A percentile compares a stretch with the other conserved stretches of the same genome.
Evolutionary conservation across 2,329 filamentous ascomycete species (phyloP).

Genomic region (Chrysoporthe puriensis): DNA sequence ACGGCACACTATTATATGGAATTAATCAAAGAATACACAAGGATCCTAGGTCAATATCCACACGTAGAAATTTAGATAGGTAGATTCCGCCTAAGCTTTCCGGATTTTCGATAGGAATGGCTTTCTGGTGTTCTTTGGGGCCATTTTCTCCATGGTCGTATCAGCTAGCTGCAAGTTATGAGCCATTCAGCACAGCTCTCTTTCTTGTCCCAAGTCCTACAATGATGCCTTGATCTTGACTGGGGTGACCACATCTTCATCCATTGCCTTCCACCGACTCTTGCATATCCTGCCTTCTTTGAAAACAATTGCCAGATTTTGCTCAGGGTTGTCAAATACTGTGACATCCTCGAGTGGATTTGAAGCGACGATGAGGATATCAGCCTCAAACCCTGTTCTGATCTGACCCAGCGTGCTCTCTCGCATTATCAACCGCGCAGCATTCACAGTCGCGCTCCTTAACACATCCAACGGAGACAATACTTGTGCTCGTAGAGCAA

Average conservation of each 20-base stretch:
- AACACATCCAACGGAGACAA: slow-evolving; percentile 49
- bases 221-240: slow-evolving; percentile 22
- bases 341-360: slow-evolving; percentile 58
- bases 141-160: background rate
- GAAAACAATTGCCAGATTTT: slow-evolving; percentile 50
- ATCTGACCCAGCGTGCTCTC: slow-evolving; percentile 52
- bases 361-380: slow-evolving; percentile 51
- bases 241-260: slow-evolving; percentile 19
- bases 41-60: background rate
- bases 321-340: slow-evolving; percentile 50
- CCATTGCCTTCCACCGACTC: slow-evolving; percentile 29
- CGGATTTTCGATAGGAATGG: background rate
- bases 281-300: slow-evolving; percentile 53
- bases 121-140: background rate
- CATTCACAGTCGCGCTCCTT: slow-evolving; percentile 54
- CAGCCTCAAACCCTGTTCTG: slow-evolving; percentile 51
- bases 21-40: background rate
- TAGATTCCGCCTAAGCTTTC: background rate
- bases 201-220: background rate
- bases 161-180: background rate
- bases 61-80: background rate
- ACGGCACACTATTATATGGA: background rate
- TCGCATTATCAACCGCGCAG: slow-evolving; percentile 49
- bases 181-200: background rate
- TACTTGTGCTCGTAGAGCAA: slow-evolving; percentile 48